phyloP scores from a whole-genome alignment of 1,284 basidiomycete species.

The Tilletiopsis washingtonensis region DNA sequence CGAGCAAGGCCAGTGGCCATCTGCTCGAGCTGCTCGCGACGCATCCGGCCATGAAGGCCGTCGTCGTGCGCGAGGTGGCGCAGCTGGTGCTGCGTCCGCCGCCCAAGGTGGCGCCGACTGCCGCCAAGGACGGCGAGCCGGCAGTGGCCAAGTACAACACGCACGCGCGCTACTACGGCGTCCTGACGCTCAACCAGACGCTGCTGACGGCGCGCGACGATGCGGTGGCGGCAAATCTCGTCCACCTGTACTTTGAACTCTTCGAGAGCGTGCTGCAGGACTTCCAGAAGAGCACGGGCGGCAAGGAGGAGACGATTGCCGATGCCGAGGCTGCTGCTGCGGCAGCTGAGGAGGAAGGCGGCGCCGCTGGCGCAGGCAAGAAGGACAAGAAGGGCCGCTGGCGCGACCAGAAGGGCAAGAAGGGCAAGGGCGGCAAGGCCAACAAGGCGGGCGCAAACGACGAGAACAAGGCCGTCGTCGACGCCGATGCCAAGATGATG shows the following conservation, averaged over 20 bases:
- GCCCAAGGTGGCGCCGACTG: constrained; percentile 1
- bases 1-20: constrained; percentile 81
- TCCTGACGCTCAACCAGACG: constrained; percentile 90
- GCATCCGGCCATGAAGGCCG: constrained; percentile 88
- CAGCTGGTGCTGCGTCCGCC: constrained; percentile 62
- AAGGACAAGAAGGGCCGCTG: constrained; percentile 46
- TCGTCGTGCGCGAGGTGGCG: constrained; percentile 80
- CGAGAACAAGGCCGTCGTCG: constrained; percentile 48
- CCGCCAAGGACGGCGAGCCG: not conserved
- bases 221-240: constrained; percentile 70
- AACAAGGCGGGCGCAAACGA: constrained; percentile 6
- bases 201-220: constrained; percentile 62
- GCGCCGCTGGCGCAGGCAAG: constrained; percentile 11
- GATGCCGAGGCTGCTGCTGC: constrained; percentile 30
- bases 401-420: constrained; percentile 38
- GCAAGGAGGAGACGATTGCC: constrained; percentile 13
- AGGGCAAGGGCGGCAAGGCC: constrained; percentile 11
- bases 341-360: constrained; percentile 24
- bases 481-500: constrained; percentile 66
- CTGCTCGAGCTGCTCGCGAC: constrained; percentile 79
- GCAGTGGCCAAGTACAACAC: constrained; percentile 45
- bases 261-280: constrained; percentile 62
- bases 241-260: constrained; percentile 90
- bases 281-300: constrained; percentile 25
- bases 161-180: constrained; percentile 80